These are phyloP conservation scores for Suillus cothurnatus DNA, from an alignment of 768 basidiomycete genomes.

Conservation along the genomic window DNA sequence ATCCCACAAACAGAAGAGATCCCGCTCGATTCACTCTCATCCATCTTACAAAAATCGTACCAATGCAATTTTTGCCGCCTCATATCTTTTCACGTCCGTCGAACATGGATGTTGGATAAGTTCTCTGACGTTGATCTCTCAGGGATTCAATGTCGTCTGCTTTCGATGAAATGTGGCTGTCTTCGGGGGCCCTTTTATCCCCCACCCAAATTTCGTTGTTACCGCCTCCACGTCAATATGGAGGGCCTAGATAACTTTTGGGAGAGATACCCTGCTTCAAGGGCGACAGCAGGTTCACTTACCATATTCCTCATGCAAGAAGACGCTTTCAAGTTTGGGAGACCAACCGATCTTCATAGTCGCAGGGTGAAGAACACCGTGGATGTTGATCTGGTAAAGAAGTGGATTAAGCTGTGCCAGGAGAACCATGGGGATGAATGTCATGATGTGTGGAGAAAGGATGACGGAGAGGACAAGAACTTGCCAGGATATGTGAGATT, in stretches of 20 bases:
- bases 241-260: neutral
- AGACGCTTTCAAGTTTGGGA: constrained; percentile 8
- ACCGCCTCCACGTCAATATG: constrained; percentile 6
- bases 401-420: constrained; percentile 8
- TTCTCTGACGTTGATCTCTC: neutral
- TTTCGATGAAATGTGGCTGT: neutral
- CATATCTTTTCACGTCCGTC: constrained; percentile 1
- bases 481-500: constrained; percentile 7
- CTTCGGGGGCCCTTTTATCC: neutral
- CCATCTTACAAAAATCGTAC: constrained; percentile 5
- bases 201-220: neutral
- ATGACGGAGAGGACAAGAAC: neutral
- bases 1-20: constrained; percentile 1
- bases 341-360: constrained; percentile 10
- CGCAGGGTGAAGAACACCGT: constrained; percentile 8
- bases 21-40: neutral
- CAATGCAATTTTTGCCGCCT: constrained; percentile 12
- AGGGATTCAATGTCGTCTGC: neutral
- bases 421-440: constrained; percentile 3
- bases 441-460: constrained; percentile 6
- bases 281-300: constrained; percentile 2
- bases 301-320: constrained; percentile 10
- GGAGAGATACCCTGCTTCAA: neutral
- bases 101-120: constrained; percentile 5
- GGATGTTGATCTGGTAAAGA: constrained; percentile 10